These are phyloP conservation scores for Solanum gandarillasii DNA, from an alignment of 257 asterid genomes.

Conservation along the genomic window DNA sequence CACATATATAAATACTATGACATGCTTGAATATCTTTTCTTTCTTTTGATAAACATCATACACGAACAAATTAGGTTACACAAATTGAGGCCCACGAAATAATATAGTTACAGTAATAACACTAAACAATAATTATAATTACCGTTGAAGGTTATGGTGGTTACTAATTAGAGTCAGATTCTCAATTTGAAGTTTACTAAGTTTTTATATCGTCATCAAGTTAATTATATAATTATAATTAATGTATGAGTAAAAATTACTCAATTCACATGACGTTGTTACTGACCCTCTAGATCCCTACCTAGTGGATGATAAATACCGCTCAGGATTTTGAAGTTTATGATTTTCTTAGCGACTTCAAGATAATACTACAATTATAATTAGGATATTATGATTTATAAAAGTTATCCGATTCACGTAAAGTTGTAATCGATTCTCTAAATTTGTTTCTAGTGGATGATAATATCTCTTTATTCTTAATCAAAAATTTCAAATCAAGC, in stretches of 20 bases:
- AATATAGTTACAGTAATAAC: not conserved
- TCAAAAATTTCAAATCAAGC: not conserved
- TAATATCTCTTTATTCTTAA: not conserved
- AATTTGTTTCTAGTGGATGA: not conserved
- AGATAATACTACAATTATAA: not conserved
- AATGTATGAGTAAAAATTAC: not conserved
- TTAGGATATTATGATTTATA: not conserved
- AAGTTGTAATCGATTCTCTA: not conserved
- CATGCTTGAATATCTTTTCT: not conserved
- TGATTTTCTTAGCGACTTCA: not conserved
- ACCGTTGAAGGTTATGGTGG: not conserved
- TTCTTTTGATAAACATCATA: not conserved
- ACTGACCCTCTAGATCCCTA: not conserved
- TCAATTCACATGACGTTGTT: not conserved
- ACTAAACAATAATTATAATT: not conserved
- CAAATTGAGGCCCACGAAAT: not conserved
- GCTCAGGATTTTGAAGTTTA: not conserved
- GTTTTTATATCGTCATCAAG: not conserved
- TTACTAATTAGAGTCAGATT: not conserved
- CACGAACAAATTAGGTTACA: not conserved
- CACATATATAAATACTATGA: not conserved
- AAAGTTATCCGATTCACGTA: rapidly evolving
- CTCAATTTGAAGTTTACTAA: not conserved
- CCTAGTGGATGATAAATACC: not conserved
- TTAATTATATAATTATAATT: not conserved